Evolutionary conservation across 2,329 filamentous ascomycete genomes (phyloP).

Genomic region (Hymenoscyphus albidus): DNA sequence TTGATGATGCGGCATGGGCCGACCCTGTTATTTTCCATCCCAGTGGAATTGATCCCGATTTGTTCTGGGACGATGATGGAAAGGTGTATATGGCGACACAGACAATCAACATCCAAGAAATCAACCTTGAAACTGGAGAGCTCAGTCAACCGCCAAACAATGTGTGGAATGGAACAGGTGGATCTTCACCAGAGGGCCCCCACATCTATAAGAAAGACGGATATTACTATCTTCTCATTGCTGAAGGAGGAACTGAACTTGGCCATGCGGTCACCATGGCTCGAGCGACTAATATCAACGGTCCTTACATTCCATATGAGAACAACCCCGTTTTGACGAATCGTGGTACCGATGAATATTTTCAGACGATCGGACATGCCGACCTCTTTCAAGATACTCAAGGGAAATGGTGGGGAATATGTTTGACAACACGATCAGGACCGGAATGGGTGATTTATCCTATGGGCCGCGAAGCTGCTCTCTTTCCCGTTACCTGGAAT

Average conservation of each 20-base stretch:
- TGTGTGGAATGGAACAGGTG: slow-evolving; percentile 48
- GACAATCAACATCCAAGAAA: slow-evolving; percentile 40
- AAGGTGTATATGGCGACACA: slow-evolving; percentile 46
- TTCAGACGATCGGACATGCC: slow-evolving; percentile 53
- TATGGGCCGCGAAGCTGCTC: slow-evolving; percentile 52
- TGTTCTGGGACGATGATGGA: slow-evolving; percentile 55
- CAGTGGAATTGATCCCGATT: slow-evolving; percentile 49
- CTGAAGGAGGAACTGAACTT: slow-evolving; percentile 50
- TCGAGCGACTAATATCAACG: slow-evolving; percentile 40
- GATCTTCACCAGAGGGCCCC: slow-evolving; percentile 46
- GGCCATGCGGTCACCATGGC: slow-evolving; percentile 48
- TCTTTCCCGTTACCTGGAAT: slow-evolving; percentile 47
- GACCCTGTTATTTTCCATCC: slow-evolving; percentile 47
- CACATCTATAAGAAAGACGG: slow-evolving; percentile 49
- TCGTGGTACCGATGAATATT: slow-evolving; percentile 42
- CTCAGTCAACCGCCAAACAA: slow-evolving; percentile 23
- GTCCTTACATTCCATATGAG: slow-evolving; percentile 43
- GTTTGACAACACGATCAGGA: slow-evolving; percentile 44
- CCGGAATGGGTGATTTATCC: slow-evolving; percentile 44
- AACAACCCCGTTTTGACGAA: slow-evolving; percentile 46
- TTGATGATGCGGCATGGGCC: slow-evolving; percentile 39
- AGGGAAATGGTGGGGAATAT: slow-evolving; percentile 51
- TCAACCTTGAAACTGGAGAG: slow-evolving; percentile 40
- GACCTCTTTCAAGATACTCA: slow-evolving; percentile 51
- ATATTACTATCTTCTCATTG: slow-evolving; percentile 51